Base-by-base conservation (phyloP, 2,329 filamentous ascomycete genomes). In the Diaporthe batatas region DNA sequence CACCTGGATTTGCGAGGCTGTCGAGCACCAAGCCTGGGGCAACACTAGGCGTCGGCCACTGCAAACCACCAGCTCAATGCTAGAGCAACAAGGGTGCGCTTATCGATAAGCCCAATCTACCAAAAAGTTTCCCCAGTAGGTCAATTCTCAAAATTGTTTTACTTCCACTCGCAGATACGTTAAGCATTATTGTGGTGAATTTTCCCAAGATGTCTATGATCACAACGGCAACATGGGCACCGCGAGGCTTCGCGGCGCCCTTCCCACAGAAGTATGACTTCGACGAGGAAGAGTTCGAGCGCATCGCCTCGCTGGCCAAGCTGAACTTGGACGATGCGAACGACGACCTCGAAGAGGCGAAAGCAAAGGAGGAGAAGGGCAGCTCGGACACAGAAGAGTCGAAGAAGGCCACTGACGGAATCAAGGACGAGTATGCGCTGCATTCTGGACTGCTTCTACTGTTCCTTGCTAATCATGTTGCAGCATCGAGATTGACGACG, bases 311-410 rank as follows among this genome's bases (percentile, higher is more conserved):
- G 79, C 86, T 95, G 76, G 93, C 93, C 39, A 91, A 92, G 82
- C 85, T 94, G 75, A 93, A 97, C 84, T 89, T 98, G 42, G 94
- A 98, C 79, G 96, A 98, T 83, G 96, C 96, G 34, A 92, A 96
- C 79, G 93, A 95, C 36, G 95, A 96, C 79, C 84, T 97, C 75
- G 90, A 92, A 76, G 91, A 93, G 77, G 94, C 94, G 14, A 86
- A 91, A 79, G 88, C 54, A 58, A 73, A 64, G 36, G 71, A 86
- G 47, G 81, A 82, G 71, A 79, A 79, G 76, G 77, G 71, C 18
- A 62, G 68, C 44, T 57, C 73, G 21, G 71, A 71, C 44, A 70
- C 72, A 36, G 77, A 73, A 18, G 71, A 72, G 25, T 76, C 65
- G n/a, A 68, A 58, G 44, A 42, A 82, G 39, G 75, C 59, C 2